Percentiles rank a stretch among this genome's conserved stretches.
Evolutionary conservation across 208 protist species (phyloP).

Genomic region (Herpetomonas muscarum): DNA sequence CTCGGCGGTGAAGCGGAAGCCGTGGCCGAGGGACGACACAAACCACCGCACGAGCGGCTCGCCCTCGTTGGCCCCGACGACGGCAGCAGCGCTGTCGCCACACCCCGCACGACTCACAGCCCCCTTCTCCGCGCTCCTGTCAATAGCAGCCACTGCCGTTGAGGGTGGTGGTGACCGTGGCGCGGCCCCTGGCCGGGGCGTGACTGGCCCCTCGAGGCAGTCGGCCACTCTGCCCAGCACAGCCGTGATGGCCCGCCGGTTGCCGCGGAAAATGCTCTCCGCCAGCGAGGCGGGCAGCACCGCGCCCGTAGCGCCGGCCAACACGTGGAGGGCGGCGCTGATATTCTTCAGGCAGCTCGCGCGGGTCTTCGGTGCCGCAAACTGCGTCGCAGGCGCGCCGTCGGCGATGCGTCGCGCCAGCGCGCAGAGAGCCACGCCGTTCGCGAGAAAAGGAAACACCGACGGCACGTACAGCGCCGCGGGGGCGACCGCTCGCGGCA

Average conservation of each 20-base stretch:
- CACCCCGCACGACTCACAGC: too few species aligned
- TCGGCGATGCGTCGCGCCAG: conserved; percentile 26
- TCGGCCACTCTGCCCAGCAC: background rate
- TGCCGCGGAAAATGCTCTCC: conserved; percentile 34
- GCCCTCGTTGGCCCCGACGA: conserved; percentile 7
- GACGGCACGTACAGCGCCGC: conserved; percentile 52
- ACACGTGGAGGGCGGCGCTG: conserved; percentile 19
- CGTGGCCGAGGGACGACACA: conserved; percentile 26
- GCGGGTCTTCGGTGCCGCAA: conserved; percentile 28
- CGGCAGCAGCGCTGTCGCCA: background rate
- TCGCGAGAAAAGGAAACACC: conserved; percentile 75
- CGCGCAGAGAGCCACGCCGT: conserved; percentile 56
- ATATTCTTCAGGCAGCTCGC: conserved; percentile 60
- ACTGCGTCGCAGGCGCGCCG: conserved; percentile 16
- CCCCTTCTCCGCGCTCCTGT: too few species aligned
- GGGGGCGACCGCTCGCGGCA: conserved; percentile 18
- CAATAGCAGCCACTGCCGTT: too few species aligned
- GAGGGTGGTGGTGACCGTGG: background rate
- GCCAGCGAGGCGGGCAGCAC: conserved; percentile 18
- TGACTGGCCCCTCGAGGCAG: background rate
- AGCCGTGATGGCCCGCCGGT: conserved; percentile 10
- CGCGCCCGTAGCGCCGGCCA: conserved; percentile 17
- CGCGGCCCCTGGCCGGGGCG: background rate
- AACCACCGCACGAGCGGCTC: conserved; percentile 38
- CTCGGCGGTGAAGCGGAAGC: conserved; percentile 44